Evolutionary conservation across 2,329 filamentous ascomycete genomes (phyloP), one percentile per base, ranked within the genome.

Genomic region (Trichoderma citrinoviride): DNA sequence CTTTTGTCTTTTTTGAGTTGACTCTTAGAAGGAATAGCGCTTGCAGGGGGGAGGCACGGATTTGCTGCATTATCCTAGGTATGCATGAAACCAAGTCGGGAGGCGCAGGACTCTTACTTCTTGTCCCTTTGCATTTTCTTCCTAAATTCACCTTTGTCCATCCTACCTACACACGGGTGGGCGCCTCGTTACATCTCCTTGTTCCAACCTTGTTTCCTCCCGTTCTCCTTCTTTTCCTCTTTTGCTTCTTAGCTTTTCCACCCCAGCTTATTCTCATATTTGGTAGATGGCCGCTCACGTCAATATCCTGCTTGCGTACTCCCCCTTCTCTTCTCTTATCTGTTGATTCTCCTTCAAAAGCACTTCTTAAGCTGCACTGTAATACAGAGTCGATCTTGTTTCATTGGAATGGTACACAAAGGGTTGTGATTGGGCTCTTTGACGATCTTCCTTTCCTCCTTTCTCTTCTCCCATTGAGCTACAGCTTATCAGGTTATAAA

Each of bases 401-500:
- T 29, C 29, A 52, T 50, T 52, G 57, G 46, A 41, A 62, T 54
- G 10, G 44, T 25, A 40, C 37, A 54, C 43, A 43, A 53, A 29
- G 23, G 37, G 58, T n/a, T 53, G 40, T 44, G 49, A 25, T 54
- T 54, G 49, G 60, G 41, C 19, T 25, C 3, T 49, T 14, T 27
- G 41, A 47, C 25, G 2, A 15, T 54, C 72, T 71, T 71, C 73
- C 70, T 71, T 71, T 71, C 68, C 70, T 74, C 72, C 72, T 72
- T 69, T 73, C 17, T 70, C 69, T 71, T 68, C 65, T 70, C 71
- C 73, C 71, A 75, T 70, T 75, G 71, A 68, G 71, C 70, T 70
- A 72, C 72, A 74, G 71, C 73, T 72, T 75, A 54, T 62, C 46
- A 56, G 27, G 19, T 49, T 64, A 64, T 44, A 43, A 64, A 56